A percentile compares a stretch with the other conserved stretches of the same genome.
Evolutionary conservation across 1,139 yeast species (phyloP).

Genomic region (Kodamaea fungicola): DNA sequence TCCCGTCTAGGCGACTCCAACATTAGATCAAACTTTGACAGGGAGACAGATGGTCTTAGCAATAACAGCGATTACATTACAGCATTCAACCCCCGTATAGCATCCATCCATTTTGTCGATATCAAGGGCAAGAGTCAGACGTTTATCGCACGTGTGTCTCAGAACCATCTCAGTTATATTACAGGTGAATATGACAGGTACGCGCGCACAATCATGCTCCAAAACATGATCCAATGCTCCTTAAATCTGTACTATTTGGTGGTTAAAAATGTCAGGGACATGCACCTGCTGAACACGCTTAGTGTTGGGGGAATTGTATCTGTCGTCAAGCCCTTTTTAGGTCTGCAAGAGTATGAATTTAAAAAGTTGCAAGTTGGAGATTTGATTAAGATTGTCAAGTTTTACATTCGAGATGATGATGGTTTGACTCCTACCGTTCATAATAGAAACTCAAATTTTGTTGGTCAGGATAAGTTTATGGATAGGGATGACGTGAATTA

Average conservation of each 20-base stretch:
- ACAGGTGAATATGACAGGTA: constrained; percentile 23
- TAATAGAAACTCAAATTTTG: not conserved
- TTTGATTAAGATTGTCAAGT: constrained; percentile 27
- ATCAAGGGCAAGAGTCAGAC: constrained; percentile 10
- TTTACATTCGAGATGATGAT: constrained; percentile 18
- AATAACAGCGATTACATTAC: not conserved
- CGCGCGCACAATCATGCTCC: constrained; percentile 28
- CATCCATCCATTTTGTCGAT: not conserved
- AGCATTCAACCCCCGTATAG: not conserved
- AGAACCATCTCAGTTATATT: constrained; percentile 11
- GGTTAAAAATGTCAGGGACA: constrained; percentile 28
- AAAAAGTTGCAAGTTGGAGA: constrained; percentile 31
- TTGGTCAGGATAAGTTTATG: constrained; percentile 2
- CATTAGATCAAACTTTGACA: not conserved
- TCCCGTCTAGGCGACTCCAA: too few species aligned
- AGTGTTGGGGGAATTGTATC: constrained; percentile 35
- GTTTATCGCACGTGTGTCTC: constrained; percentile 14
- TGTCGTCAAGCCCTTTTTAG: constrained; percentile 31
- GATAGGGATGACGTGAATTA: constrained; percentile 15
- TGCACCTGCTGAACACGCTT: constrained; percentile 25
- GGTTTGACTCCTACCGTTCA: constrained; percentile 1
- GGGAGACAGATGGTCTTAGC: not conserved
- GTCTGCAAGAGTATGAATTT: constrained; percentile 22
- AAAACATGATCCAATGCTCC: constrained; percentile 19
- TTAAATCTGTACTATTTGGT: constrained; percentile 10